Evolutionary conservation across 352 stramenopile species (phyloP).

Genomic region (Pythium graminicola): DNA sequence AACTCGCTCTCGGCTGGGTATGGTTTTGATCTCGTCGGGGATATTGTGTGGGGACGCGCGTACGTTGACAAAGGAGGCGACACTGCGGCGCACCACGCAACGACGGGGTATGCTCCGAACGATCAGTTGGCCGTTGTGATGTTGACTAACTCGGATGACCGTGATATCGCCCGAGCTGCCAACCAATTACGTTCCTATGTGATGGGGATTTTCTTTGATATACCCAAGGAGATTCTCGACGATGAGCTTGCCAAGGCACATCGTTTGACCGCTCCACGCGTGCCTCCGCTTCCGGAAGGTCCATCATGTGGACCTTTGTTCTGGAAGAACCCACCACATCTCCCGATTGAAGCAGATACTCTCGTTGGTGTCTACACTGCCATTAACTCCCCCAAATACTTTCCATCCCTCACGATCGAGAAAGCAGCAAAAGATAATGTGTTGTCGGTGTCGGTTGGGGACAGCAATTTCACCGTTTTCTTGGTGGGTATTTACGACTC

Average conservation of each 20-base stretch:
- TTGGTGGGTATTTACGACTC: too few relatives aligned
- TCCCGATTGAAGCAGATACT: conserved; percentile 27
- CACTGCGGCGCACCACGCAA: conserved; percentile 43
- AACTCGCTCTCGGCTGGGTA: conserved; percentile 52
- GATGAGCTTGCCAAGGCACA: conserved; percentile 34
- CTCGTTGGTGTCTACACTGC: conserved; percentile 43
- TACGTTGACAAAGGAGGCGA: conserved; percentile 70
- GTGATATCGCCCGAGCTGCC: conserved; percentile 35
- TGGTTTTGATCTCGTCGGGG: conserved; percentile 51
- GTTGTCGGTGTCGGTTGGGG: too few relatives aligned
- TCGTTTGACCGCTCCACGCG: conserved; percentile 23
- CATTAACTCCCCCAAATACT: conserved; percentile 29
- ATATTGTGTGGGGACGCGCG: conserved; percentile 50
- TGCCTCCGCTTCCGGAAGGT: conserved; percentile 27
- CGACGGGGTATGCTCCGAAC: conserved; percentile 41
- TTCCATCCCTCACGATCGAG: too few relatives aligned
- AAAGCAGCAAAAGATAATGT: too few relatives aligned
- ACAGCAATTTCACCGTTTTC: too few relatives aligned
- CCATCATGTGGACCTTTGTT: conserved; percentile 35
- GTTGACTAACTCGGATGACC: conserved; percentile 47
- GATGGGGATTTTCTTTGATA: conserved; percentile 57
- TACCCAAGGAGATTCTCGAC: conserved; percentile 48
- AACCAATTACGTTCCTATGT: conserved; percentile 65
- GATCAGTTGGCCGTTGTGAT: conserved; percentile 49
- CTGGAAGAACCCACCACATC: conserved; percentile 33